phyloP scores from a whole-genome alignment of 176 grass and related monocot genomes.

The Elymus sibiricus region DNA sequence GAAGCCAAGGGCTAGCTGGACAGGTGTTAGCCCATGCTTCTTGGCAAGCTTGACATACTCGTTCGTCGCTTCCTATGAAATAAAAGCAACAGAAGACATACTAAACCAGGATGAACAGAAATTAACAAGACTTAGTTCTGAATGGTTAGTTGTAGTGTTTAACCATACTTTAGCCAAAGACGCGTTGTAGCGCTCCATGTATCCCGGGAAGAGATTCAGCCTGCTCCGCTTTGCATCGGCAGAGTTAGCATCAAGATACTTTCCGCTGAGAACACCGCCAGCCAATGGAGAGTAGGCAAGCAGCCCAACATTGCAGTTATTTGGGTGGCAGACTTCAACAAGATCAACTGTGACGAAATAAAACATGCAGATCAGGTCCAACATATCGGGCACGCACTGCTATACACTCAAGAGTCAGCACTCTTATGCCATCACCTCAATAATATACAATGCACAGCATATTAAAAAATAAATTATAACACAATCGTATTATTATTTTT shows the following conservation, averaged over 20 bases:
- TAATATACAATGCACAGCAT: background rate
- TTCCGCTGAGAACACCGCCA: constrained; percentile 82
- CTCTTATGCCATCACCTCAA: background rate
- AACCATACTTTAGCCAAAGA: constrained; percentile 78
- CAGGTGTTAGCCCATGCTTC: constrained; percentile 69
- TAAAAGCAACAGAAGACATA: background rate
- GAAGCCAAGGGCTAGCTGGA: constrained; percentile 76
- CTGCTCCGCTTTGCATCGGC: constrained; percentile 46
- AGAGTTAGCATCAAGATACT: constrained; percentile 67
- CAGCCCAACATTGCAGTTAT: constrained; percentile 79
- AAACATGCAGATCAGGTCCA: background rate
- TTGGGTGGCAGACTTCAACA: constrained; percentile 90
- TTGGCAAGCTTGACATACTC: constrained; percentile 65
- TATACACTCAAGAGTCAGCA: background rate
- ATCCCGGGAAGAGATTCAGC: constrained; percentile 85
- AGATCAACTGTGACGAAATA: constrained; percentile 72
- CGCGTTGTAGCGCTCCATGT: constrained; percentile 81
- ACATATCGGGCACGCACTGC: background rate
- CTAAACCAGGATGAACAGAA: background rate
- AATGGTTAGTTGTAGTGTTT: background rate
- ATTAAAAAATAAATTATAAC: background rate
- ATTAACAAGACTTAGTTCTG: background rate
- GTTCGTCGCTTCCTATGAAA: constrained; percentile 63
- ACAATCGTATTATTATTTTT: background rate
- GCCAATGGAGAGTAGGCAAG: constrained; percentile 90